Evolutionary conservation across 331 rosid genomes (phyloP), one percentile per base, ranked within the genome.

Genomic region (Acacia pycnantha): DNA sequence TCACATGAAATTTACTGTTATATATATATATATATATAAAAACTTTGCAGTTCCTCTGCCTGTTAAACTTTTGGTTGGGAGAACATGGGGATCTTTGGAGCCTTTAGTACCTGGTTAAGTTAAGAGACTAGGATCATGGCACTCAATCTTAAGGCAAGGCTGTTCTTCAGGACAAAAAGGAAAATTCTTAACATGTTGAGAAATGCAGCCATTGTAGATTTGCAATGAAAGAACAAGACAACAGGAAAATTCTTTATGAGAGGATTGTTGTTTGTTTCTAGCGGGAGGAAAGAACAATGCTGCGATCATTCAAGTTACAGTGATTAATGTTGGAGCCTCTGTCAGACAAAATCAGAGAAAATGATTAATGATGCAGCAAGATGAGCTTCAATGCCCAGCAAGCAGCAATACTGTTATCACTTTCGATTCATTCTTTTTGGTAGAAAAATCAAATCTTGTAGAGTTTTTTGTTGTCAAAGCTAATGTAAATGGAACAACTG

Each of bases 1-100:
- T 40, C 70, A 54, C 74, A 61, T 74, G 68, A 69, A 24, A 77
- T 82, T 82, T 33, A 66, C 44, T 76, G 70, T 75, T 69, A 48
- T n/a, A 53, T 33, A 24, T 66, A 14, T 37, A 21, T 80, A 70
- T 35, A 5, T 35, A 33, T 33, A 33, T 29, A 29, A 1, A 29
- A 31, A 35, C 80, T 47, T 83, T 83, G 82, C 94, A 95, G 98
- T 93, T 88, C 98, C 99, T 74, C 86, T 95, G 90, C 89, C 74
- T 50, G 97, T 91, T 82, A 93, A 95, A 86, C 82, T 95, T 79
- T 88, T 90, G 87, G 88, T 92, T 77, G 98, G 99, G 81, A 90
- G 89, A 91, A 86, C 97, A 43, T 95, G 99, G 99, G 99, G 99
- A 81, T 90, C 99, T 59, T 79, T 95, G 90, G 97, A 91, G 85